Evolutionary conservation across 495 filamentous ascomycete genomes (phyloP).

Genomic region (Neurospora sp.): DNA sequence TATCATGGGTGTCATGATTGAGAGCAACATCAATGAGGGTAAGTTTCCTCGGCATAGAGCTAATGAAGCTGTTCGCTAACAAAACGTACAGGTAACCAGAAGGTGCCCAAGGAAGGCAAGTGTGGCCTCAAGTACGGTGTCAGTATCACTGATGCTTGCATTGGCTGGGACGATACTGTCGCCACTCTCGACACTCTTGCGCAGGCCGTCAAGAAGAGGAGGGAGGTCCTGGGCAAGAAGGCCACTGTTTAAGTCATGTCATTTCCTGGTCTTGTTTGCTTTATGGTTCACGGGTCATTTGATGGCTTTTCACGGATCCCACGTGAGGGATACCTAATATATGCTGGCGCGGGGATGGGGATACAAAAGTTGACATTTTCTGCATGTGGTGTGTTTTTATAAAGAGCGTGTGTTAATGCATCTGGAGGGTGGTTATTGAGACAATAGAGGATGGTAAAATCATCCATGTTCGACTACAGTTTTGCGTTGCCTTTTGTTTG

Average conservation of each 20-base stretch:
- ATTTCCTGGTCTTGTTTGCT: not conserved
- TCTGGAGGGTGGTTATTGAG: not conserved
- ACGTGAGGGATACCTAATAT: not conserved
- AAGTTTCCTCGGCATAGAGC: constrained; percentile 1
- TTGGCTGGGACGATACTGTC: constrained; percentile 90
- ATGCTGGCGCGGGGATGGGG: not conserved
- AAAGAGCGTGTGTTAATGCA: not conserved
- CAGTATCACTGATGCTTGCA: constrained; percentile 97
- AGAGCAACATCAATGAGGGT: constrained; percentile 94
- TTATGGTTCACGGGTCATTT: not conserved
- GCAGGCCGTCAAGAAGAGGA: constrained; percentile 61
- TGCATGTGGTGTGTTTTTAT: not conserved
- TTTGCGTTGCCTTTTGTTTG: not conserved
- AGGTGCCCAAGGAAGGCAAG: constrained; percentile 85
- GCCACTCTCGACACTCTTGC: constrained; percentile 68
- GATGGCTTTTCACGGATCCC: not conserved
- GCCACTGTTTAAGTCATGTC: not conserved
- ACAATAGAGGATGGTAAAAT: not conserved
- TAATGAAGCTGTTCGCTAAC: constrained; percentile 9
- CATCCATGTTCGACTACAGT: not conserved
- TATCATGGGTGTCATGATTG: constrained; percentile 99
- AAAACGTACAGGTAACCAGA: constrained; percentile 60
- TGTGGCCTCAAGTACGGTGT: constrained; percentile 85
- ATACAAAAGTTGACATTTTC: not conserved
- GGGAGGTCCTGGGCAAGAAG: constrained; percentile 32